Evolutionary conservation across 306 rosid species (phyloP), one percentile per base, ranked within the genome.

Genomic region (Glycine soja): DNA sequence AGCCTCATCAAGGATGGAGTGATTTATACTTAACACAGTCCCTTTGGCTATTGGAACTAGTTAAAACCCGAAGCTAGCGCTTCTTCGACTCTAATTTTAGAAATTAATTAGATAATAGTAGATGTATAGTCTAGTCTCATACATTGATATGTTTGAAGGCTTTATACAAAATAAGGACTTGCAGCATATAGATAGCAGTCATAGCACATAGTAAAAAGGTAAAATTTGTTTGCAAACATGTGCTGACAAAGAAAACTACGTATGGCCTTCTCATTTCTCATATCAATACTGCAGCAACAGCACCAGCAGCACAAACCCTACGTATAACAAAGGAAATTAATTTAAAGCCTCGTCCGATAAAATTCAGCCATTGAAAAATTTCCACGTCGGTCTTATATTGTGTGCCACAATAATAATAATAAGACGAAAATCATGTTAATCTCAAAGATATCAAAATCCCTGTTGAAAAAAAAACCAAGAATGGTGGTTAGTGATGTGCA

Each of bases 401-500:
- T 14, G 12, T 66, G 67, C 40, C n/a, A 32, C 36, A n/a, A n/a
- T n/a, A 61, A 74, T 61, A 70, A 24, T 46, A 52, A 24, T 40
- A 40, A 69, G 45, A 62, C 9, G 14, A 51, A 46, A 75, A 42
- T 58, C 14, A 47, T 75, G 73, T 59, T 69, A 42, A 34, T 79
- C 10, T 30, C 34, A 6, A 64, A 46, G 10, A 71, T 70, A 64
- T 72, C 63, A 69, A 63, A 85, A 64, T 51, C 62, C 50, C 61
- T 19, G 80, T 76, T 81, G 61, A 56, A 74, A 68, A 40, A 24
- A 65, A 12, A 16, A 64, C 47, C 3, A 58, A 67, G 64, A 51
- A 42, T 64, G 47, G 76, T 77, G 52, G 76, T 66, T 77, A 74
- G 79, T 79, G 83, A 79, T 83, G 80, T 58, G 40, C 78, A 6